Evolutionary conservation across 345 rosid genomes (phyloP).

Genomic region (Theobroma cacao): DNA sequence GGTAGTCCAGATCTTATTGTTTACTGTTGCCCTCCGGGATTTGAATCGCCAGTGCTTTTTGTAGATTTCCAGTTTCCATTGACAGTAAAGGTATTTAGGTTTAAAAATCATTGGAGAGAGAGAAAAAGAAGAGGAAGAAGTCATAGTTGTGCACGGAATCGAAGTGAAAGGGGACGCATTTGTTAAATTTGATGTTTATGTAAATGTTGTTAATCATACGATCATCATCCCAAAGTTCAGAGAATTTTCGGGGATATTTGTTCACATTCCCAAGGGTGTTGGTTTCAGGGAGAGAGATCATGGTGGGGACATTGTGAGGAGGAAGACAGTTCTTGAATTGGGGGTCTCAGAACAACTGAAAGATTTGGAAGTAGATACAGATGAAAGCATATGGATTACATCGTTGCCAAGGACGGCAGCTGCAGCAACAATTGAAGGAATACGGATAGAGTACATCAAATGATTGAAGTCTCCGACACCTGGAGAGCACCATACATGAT

Average conservation of each 20-base stretch:
- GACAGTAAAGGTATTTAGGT: conserved; percentile 12
- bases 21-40: conserved; percentile 10
- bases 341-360: conserved; percentile 15
- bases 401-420: neutral
- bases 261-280: neutral
- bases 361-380: conserved; percentile 16
- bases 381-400: conserved; percentile 10
- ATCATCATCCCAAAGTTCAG: neutral
- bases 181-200: conserved; percentile 16
- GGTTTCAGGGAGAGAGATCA: too few relatives aligned
- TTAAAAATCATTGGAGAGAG: conserved; percentile 6
- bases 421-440: neutral
- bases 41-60: neutral
- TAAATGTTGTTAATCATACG: conserved; percentile 3
- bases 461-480: too few relatives aligned
- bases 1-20: conserved; percentile 5
- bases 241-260: conserved; percentile 17
- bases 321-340: neutral
- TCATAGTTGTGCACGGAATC: conserved; percentile 5
- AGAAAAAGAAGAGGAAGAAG: conserved; percentile 27
- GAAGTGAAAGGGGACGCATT: neutral
- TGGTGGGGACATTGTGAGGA: neutral
- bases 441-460: conserved; percentile 2
- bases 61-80: conserved; percentile 15
- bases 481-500: too few relatives aligned